Evolutionary conservation across 305 asterid species (phyloP).

Genomic region (Striga hermonthica): DNA sequence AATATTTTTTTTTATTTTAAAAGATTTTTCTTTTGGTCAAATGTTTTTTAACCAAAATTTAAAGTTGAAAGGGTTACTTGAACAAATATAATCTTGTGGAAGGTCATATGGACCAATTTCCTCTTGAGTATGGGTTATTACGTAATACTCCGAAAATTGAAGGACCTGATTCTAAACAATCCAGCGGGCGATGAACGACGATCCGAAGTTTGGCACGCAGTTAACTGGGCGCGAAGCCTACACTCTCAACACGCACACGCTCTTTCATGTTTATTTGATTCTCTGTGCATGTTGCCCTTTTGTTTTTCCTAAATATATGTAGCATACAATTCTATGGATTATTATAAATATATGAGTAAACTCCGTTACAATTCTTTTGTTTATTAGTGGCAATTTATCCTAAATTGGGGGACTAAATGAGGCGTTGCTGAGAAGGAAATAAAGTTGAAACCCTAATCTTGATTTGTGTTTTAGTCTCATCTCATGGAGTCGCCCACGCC

Average conservation of each 20-base stretch:
- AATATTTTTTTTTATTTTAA: too few relatives aligned
- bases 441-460: slow-evolving; percentile 32
- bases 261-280: too few relatives aligned
- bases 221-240: neutral
- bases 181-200: neutral
- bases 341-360: neutral
- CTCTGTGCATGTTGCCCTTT: too few relatives aligned
- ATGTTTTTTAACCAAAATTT: too few relatives aligned
- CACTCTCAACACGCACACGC: neutral
- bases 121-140: neutral
- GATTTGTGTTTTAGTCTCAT: slow-evolving; percentile 23
- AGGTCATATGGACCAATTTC: too few relatives aligned
- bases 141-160: neutral
- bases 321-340: too few relatives aligned
- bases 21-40: too few relatives aligned
- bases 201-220: neutral
- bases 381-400: too few relatives aligned
- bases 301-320: too few relatives aligned
- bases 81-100: too few relatives aligned
- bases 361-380: neutral
- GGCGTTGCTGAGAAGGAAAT: slow-evolving; percentile 26
- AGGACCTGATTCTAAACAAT: neutral
- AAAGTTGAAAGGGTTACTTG: too few relatives aligned
- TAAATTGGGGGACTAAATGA: slow-evolving; percentile 11
- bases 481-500: slow-evolving; percentile 73